phyloP scores from a whole-genome alignment of 2,329 filamentous ascomycete species.

The Ceratocystis colombiana region DNA sequence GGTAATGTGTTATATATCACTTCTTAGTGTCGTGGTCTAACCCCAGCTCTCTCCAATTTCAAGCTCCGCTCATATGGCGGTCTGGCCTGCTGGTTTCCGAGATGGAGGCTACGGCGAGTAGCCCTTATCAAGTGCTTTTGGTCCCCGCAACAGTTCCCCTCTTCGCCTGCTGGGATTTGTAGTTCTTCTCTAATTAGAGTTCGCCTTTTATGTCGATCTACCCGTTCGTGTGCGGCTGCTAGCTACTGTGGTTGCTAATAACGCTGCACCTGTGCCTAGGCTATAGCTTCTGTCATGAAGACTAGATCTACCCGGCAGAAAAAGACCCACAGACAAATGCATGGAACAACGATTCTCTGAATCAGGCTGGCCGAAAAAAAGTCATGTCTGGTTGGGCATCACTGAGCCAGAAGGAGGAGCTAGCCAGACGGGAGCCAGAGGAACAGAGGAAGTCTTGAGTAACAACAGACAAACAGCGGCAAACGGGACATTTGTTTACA shows the following conservation, averaged over 20 bases:
- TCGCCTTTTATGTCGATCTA: no score
- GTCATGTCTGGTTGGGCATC: not conserved
- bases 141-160: not conserved
- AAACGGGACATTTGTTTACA: constrained; percentile 4
- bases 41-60: not conserved
- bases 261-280: no score
- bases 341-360: not conserved
- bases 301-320: not conserved
- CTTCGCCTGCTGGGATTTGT: no score
- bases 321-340: not conserved
- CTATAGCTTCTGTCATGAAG: no score
- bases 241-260: no score
- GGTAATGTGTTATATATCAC: not conserved
- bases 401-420: not conserved
- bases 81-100: not conserved
- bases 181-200: no score
- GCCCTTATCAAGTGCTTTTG: not conserved
- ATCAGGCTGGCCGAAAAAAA: not conserved
- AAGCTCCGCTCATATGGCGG: not conserved
- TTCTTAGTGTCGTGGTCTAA: not conserved
- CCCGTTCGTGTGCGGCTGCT: no score
- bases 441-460: constrained; percentile 6
- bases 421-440: not conserved
- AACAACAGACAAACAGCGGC: constrained; percentile 5
- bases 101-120: not conserved